Evolutionary conservation across 257 asterid species (phyloP).

Genomic region (Ophiorrhiza pumila): DNA sequence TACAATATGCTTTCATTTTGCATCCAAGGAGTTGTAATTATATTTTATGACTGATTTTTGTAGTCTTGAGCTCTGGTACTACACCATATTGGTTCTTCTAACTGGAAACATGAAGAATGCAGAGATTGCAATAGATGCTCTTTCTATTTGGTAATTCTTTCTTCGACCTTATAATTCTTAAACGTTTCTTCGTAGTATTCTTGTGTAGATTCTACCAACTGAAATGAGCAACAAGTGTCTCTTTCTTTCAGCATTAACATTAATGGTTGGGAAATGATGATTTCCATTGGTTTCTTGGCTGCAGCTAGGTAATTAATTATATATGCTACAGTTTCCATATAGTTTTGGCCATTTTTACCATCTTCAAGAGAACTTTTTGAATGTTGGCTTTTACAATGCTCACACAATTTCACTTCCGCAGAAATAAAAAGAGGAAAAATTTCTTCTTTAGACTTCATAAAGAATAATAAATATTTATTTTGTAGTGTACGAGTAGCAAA

Average conservation of each 20-base stretch:
- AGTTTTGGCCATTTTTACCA: not conserved
- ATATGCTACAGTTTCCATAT: not conserved
- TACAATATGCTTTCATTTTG: not conserved
- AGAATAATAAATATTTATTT: not conserved
- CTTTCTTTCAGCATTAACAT: conserved; percentile 52
- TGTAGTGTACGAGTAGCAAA: conserved; percentile 63
- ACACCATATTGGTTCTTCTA: conserved; percentile 53
- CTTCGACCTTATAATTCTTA: not conserved
- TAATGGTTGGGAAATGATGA: conserved; percentile 80
- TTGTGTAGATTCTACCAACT: too few relatives aligned
- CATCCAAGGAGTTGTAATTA: not conserved
- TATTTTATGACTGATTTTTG: not conserved
- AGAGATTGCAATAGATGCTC: conserved; percentile 62
- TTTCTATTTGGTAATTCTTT: conserved; percentile 58
- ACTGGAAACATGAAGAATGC: conserved; percentile 65
- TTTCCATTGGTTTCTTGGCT: conserved; percentile 63
- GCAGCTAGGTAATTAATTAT: conserved; percentile 52
- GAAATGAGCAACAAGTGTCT: not conserved
- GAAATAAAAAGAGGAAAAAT: too few relatives aligned
- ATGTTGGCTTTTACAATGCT: not conserved
- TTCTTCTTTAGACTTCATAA: not conserved
- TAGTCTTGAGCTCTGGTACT: conserved; percentile 84
- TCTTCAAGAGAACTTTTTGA: not conserved
- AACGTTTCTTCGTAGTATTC: too few relatives aligned
- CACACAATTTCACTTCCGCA: not conserved